These are phyloP conservation scores for Nasturtium officinale DNA, from an alignment of 345 rosid species.

Conservation along the genomic window DNA sequence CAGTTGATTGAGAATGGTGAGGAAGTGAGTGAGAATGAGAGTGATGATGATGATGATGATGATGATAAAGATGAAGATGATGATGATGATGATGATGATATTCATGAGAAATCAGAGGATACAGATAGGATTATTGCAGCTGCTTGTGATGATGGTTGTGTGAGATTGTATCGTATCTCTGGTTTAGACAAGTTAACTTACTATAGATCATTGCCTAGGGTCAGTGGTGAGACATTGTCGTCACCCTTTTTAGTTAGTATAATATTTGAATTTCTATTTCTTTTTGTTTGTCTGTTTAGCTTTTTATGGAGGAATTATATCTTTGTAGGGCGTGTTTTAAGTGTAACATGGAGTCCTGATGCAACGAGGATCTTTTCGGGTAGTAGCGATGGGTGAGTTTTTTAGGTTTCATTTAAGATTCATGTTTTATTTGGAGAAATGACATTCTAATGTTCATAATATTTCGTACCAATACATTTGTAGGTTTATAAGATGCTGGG, in stretches of 20 bases:
- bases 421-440: background rate
- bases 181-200: constrained; percentile 62
- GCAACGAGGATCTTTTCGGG: constrained; percentile 71
- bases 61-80: no score
- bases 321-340: constrained; percentile 69
- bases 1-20: constrained; percentile 56
- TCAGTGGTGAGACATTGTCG: constrained; percentile 79
- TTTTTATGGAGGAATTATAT: constrained; percentile 16
- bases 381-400: constrained; percentile 89
- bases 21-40: constrained; percentile 57
- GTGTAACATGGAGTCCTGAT: constrained; percentile 78
- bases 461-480: constrained; percentile 5
- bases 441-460: background rate
- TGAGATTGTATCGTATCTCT: constrained; percentile 61
- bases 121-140: constrained; percentile 60
- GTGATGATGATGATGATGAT: constrained; percentile 60
- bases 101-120: constrained; percentile 39
- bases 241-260: background rate
- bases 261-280: background rate
- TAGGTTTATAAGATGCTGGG: constrained; percentile 96
- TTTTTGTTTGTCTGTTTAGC: background rate
- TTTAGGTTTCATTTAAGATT: background rate
- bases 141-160: constrained; percentile 91
- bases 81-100: constrained; percentile 59
- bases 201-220: constrained; percentile 79